A percentile compares a stretch with the other conserved stretches of the same genome.
phyloP scores from a whole-genome alignment of 768 basidiomycete species.

The Lentinula detonsa region DNA sequence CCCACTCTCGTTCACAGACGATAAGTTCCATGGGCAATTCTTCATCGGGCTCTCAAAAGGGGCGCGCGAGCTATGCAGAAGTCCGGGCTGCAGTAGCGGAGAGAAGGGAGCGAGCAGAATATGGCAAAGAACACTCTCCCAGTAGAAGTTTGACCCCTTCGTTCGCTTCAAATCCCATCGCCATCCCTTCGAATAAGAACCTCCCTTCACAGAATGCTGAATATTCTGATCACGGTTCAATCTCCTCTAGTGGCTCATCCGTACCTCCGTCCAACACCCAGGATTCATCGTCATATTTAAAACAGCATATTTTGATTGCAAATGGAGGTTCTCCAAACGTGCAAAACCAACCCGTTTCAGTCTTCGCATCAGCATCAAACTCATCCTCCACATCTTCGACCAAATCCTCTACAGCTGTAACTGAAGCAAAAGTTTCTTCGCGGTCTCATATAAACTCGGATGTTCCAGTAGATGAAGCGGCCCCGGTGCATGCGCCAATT shows the following conservation, averaged over 20 bases:
- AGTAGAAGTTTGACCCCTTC: conserved; percentile 10
- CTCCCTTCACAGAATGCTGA: neutral
- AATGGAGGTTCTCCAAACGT: neutral
- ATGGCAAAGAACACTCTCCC: conserved; percentile 15
- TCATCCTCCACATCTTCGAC: conserved; percentile 18
- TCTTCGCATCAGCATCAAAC: conserved; percentile 14
- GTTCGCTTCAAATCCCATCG: conserved; percentile 10
- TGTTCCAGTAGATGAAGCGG: conserved; percentile 13
- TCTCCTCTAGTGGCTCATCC: neutral
- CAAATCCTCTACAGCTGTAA: conserved; percentile 27
- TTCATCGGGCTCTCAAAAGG: conserved; percentile 25
- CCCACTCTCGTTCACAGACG: conserved; percentile 22
- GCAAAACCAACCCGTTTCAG: conserved; percentile 7
- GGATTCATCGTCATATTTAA: neutral
- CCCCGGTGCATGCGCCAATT: conserved; percentile 40
- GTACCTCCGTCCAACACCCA: neutral
- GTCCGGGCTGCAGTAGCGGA: conserved; percentile 73
- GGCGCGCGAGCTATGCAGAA: conserved; percentile 63
- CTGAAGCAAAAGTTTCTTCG: conserved; percentile 17
- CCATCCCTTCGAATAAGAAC: conserved; percentile 8
- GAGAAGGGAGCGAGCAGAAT: conserved; percentile 37
- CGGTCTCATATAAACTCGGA: conserved; percentile 6
- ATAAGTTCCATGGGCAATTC: conserved; percentile 24
- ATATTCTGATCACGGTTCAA: neutral
- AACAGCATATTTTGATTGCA: neutral